phyloP scores from a whole-genome alignment of 441 rosid species.

The Arabidopsis hybrid region DNA sequence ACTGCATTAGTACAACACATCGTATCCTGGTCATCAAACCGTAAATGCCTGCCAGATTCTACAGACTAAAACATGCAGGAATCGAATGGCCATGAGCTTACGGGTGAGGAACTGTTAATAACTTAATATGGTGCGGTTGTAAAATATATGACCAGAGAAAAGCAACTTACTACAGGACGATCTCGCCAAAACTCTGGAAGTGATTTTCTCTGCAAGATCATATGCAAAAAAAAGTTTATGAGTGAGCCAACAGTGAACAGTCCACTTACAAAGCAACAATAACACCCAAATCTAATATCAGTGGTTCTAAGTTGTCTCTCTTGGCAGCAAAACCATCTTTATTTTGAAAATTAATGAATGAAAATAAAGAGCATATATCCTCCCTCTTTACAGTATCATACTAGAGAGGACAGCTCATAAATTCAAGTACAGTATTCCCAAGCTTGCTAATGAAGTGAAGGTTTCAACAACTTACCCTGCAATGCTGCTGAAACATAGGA shows the following conservation, averaged over 20 bases:
- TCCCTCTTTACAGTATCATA: conserved; percentile 20
- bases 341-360: conserved; percentile 9
- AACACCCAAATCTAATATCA: not conserved
- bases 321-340: conserved; percentile 13
- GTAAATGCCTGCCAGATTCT: not conserved
- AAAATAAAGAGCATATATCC: not conserved
- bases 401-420: not conserved
- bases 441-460: conserved; percentile 14
- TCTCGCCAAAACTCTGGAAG: conserved; percentile 98
- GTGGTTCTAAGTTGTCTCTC: not conserved
- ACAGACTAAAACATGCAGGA: conserved; percentile 14
- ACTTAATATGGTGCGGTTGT: not conserved
- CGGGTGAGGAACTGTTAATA: not conserved
- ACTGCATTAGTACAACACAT: conserved; percentile 27
- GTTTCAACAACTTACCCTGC: conserved; percentile 70
- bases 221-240: not conserved
- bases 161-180: conserved; percentile 73
- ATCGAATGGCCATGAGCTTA: not conserved
- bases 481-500: conserved; percentile 86
- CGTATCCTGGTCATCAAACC: conserved; percentile 1
- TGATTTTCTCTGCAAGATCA: conserved; percentile 75
- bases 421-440: not conserved
- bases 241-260: conserved; percentile 6
- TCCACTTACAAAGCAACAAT: conserved; percentile 20
- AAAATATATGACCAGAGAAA: conserved; percentile 28